Evolutionary conservation across 176 grass and related monocot species (phyloP).

Genomic region (Ananas comosus): DNA sequence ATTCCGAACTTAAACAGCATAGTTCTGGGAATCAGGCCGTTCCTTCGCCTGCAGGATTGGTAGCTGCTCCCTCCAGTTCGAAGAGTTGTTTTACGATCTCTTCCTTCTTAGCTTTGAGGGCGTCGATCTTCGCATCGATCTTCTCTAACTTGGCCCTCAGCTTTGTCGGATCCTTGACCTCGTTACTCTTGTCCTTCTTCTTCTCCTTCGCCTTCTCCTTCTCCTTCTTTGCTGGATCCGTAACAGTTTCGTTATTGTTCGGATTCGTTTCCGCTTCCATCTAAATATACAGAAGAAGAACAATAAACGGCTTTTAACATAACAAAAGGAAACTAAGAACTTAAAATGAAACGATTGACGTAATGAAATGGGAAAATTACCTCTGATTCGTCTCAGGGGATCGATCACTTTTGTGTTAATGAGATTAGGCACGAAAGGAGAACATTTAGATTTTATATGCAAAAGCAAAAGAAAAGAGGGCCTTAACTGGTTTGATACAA

Average conservation of each 20-base stretch:
- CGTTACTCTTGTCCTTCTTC: slow-evolving; percentile 29
- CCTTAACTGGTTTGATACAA: too few relatives aligned
- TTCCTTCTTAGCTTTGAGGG: slow-evolving; percentile 44
- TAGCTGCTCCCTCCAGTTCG: slow-evolving; percentile 14
- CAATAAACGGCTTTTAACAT: neutral
- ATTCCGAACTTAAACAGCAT: neutral
- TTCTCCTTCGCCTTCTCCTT: slow-evolving; percentile 30
- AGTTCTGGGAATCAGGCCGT: neutral
- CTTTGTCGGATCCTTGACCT: slow-evolving; percentile 22
- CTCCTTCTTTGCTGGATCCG: slow-evolving; percentile 20
- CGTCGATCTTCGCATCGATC: slow-evolving; percentile 40
- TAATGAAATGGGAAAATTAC: too few relatives aligned
- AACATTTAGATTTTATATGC: too few relatives aligned
- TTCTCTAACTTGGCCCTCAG: slow-evolving; percentile 38
- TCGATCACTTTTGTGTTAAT: too few relatives aligned
- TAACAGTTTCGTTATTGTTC: slow-evolving; percentile 1
- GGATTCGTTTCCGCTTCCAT: neutral
- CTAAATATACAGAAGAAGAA: neutral
- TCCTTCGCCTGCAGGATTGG: neutral
- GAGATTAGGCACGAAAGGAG: too few relatives aligned
- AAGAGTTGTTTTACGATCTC: slow-evolving; percentile 29
- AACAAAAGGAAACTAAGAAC: too few relatives aligned
- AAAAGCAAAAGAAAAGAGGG: too few relatives aligned
- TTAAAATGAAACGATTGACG: too few relatives aligned
- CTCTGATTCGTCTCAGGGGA: too few relatives aligned